Evolutionary conservation across 2,329 filamentous ascomycete species (phyloP), one percentile per base, ranked within the genome.

Genomic region (Colletotrichum chrysophilum): DNA sequence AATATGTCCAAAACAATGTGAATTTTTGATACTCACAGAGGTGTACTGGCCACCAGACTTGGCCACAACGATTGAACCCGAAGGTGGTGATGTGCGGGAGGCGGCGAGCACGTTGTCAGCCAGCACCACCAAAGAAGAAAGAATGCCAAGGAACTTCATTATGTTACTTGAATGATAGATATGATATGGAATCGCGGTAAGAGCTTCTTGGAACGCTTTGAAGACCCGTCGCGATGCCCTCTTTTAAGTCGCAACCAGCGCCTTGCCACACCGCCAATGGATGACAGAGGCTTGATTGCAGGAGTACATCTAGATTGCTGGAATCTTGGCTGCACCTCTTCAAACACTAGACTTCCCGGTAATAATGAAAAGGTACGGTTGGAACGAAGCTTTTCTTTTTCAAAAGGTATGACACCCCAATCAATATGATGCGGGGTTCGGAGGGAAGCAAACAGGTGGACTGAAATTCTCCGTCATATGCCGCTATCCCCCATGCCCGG

Each of bases 61-160:
- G 24, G 83, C 82, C 2, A 91, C 90, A 4, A 87, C 85, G 5
- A 91, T 83, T 66, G 89, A 89, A 30, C 89, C 90, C 4, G 84
- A 79, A 4, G 90, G 90, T 0, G 84, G 80, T 9, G 80, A 81
- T 13, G 84, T 86, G 24, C 84, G 83, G 68, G 81, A 80, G 1
- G 79, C 82, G 7, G 84, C 85, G 7, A 83, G 71, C 13, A 32
- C 65, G 7, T 55, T 43, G 24, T 21, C 60, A 4, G 68, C 68
- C 1, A 75, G 10, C 4, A 36, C 28, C 8, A 9, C 30, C 58
- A 76, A 52, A 7, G 52, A 55, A 3, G 74, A 60, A 61, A 77
- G 18, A n/a, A 72, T 5, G 21, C 24, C n/a, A 2, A 70, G 34
- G 4, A 75, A 1, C 34, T 75, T 77, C 75, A 77, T 77, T 4